phyloP scores from a whole-genome alignment of 495 filamentous ascomycete genomes.

The Peziza echinospora region DNA sequence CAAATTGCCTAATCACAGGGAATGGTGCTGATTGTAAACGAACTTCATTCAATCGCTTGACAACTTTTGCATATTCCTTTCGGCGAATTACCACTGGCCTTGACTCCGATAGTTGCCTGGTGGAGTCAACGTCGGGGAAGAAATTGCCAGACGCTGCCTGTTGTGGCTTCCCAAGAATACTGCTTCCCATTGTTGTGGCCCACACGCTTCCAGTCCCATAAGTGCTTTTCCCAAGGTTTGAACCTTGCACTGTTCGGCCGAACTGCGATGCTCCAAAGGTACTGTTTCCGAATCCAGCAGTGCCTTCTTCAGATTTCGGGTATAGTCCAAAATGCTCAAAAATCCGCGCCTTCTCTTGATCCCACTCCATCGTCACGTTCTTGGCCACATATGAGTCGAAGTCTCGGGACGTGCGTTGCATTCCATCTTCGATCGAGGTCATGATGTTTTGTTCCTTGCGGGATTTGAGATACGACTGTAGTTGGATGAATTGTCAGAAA shows the following conservation, averaged over 20 bases:
- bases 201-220: slow-evolving; percentile 11
- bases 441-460: slow-evolving; percentile 77
- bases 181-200: slow-evolving; percentile 8
- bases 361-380: slow-evolving; percentile 87
- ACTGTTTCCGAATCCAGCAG: slow-evolving; percentile 23
- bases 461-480: slow-evolving; percentile 49
- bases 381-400: slow-evolving; percentile 87
- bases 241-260: slow-evolving; percentile 36
- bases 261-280: slow-evolving; percentile 24
- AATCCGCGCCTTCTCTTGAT: slow-evolving; percentile 71
- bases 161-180: background rate
- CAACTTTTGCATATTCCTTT: slow-evolving; percentile 11
- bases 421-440: slow-evolving; percentile 71
- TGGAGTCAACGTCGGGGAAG: slow-evolving; percentile 16
- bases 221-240: slow-evolving; percentile 8
- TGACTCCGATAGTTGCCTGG: slow-evolving; percentile 13
- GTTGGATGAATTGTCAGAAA: slow-evolving; percentile 2
- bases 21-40: slow-evolving; percentile 11
- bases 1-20: slow-evolving; percentile 16
- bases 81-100: slow-evolving; percentile 16
- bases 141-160: slow-evolving; percentile 4
- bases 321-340: slow-evolving; percentile 91
- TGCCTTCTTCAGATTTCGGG: slow-evolving; percentile 30
- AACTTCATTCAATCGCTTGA: slow-evolving; percentile 15
- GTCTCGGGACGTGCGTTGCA: slow-evolving; percentile 65